Base-by-base conservation (phyloP, 495 filamentous ascomycete species). In the Aspergillus campestris region DNA sequence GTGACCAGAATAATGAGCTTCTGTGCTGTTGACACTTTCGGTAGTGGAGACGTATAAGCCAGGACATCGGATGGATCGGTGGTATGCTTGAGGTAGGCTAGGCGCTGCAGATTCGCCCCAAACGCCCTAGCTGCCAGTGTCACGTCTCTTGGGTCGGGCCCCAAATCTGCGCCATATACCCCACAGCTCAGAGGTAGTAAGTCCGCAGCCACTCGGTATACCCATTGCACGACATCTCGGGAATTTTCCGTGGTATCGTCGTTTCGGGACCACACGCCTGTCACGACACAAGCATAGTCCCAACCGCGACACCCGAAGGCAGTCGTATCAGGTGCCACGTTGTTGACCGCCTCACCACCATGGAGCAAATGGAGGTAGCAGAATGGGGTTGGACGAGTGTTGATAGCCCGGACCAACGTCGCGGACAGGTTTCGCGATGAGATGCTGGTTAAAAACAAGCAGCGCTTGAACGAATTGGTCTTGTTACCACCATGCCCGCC, bases 331-430 rank as follows among this genome's bases (percentile, higher is more conserved):
- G 66, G 48, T 10, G 61, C 55, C 31, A 78, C 56, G 43, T 80
- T 68, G 42, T 54, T 24, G 36, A 80, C 58, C 9, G 73, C 72
- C 53, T 72, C 76, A 31, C 77, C 78, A 51, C 79, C 79, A 42
- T 81, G 79, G 13, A 82, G 59, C 34, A 84, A 62, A 73, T 84
- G 79, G 43, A 82, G 59, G 64, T 82, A 84, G 61, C 76, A 80
- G 29, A 74, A 58, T 40, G 72, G 64, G 13, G 77, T 64, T 18
- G 79, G 77, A 47, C 77, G 73, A 57, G 49, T 64, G 49, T 70
- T 50, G 38, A 82, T 28, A 13, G 77, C 74, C 27, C 49, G 48
- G 32, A 75, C 44, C 40, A 81, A 62, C n/a, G 46, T 42, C 5
- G 66, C 48, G 31, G 57, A 53, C 18, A 81, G 37, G 40, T 58